phyloP scores from a whole-genome alignment of 2,329 filamentous ascomycete genomes.

The Leptographium galeiforme region DNA sequence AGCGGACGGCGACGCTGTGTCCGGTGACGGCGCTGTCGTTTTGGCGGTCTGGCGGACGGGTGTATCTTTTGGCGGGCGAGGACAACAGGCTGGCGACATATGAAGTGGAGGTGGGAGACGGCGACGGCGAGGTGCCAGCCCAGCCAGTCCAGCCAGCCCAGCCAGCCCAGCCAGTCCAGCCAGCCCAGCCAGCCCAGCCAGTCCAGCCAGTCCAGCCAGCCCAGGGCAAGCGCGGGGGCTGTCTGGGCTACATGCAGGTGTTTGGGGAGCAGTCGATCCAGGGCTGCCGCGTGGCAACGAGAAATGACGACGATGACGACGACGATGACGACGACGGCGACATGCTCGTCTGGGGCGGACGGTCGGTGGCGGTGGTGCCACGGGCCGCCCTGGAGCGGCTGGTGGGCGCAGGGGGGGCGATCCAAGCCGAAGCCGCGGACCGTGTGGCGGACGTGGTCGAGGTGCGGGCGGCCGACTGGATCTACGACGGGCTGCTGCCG shows the following conservation, averaged over 20 bases:
- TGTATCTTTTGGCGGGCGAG: conserved; percentile 38
- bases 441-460: too few species aligned
- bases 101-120: conserved; percentile 1
- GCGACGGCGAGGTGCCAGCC: not conserved
- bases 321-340: conserved; percentile 10
- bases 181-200: not conserved
- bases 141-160: not conserved
- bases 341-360: conserved; percentile 59
- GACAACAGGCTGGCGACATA: conserved; percentile 45
- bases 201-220: not conserved
- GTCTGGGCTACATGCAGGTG: conserved; percentile 30
- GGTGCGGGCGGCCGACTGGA: conserved; percentile 53
- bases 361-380: conserved; percentile 34
- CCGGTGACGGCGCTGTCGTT: conserved; percentile 50
- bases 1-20: conserved; percentile 19
- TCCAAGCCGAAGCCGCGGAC: conserved; percentile 21
- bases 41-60: conserved; percentile 17
- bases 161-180: not conserved
- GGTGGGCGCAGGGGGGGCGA: conserved; percentile 13
- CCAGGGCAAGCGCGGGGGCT: not conserved
- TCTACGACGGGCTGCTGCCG: conserved; percentile 53
- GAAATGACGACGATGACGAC: conserved; percentile 11
- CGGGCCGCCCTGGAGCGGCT: conserved; percentile 21
- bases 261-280: conserved; percentile 63
- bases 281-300: conserved; percentile 41